Conservation (phyloP, 768 basidiomycete species). For the Ramaria sp. region DNA sequence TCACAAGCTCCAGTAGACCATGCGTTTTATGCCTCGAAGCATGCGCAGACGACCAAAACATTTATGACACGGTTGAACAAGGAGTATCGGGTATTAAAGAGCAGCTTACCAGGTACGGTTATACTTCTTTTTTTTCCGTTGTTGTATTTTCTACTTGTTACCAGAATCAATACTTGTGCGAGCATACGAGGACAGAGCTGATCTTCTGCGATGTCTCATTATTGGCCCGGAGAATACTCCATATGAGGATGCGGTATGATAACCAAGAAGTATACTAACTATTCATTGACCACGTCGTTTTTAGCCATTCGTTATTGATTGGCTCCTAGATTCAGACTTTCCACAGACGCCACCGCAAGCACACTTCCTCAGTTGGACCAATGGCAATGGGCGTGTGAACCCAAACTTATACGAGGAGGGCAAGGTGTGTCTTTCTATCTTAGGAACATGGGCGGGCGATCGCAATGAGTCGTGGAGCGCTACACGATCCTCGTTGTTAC, state of each 20-base stretch:
- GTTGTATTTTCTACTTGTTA: background rate
- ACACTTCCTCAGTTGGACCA: slow-evolving; percentile 90
- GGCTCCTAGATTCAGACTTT: slow-evolving; percentile 79
- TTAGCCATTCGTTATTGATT: slow-evolving; percentile 83
- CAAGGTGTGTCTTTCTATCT: slow-evolving; percentile 85
- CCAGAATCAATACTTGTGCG: slow-evolving; percentile 56
- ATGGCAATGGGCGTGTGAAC: slow-evolving; percentile 79
- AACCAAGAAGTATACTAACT: background rate
- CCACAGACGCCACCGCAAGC: slow-evolving; percentile 76
- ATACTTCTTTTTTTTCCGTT: background rate
- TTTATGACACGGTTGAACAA: slow-evolving; percentile 70
- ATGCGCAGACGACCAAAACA: slow-evolving; percentile 53
- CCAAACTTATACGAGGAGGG: slow-evolving; percentile 93
- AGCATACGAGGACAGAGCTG: slow-evolving; percentile 81
- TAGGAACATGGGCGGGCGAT: slow-evolving; percentile 90
- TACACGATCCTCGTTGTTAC: slow-evolving; percentile 73
- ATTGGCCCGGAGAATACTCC: slow-evolving; percentile 91
- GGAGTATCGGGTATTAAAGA: slow-evolving; percentile 73
- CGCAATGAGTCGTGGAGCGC: slow-evolving; percentile 82
- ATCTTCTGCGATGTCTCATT: slow-evolving; percentile 80
- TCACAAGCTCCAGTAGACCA: slow-evolving; percentile 73
- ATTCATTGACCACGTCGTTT: background rate
- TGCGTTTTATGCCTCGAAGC: slow-evolving; percentile 54
- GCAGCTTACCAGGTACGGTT: slow-evolving; percentile 67
- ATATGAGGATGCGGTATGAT: slow-evolving; percentile 65